Evolutionary conservation across 257 asterid genomes (phyloP).

Genomic region (Misopates orontium): DNA sequence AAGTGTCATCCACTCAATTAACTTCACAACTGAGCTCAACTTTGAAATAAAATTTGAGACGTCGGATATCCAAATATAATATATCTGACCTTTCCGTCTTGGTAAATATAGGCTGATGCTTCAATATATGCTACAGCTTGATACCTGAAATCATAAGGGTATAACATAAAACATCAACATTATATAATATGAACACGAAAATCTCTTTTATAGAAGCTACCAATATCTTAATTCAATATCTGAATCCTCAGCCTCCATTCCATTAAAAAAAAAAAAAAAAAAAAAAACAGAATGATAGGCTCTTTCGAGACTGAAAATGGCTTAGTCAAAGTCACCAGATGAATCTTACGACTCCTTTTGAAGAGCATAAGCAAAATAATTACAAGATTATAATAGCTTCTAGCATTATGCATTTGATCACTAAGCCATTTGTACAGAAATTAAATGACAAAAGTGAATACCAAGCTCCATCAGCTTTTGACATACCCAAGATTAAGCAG

Average conservation of each 20-base stretch:
- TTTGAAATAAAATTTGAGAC: neutral
- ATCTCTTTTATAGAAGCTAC: no score
- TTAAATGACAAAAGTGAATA: conserved; percentile 3
- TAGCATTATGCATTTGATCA: neutral
- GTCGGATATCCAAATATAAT: conserved; percentile 16
- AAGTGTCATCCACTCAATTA: conserved; percentile 1
- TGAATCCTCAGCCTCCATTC: no score
- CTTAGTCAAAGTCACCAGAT: no score
- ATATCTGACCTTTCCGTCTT: conserved; percentile 89
- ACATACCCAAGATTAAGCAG: conserved; percentile 98
- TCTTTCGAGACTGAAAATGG: no score
- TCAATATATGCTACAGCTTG: conserved; percentile 94
- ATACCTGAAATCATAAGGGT: conserved; percentile 63
- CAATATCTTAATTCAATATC: no score
- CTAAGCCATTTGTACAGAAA: neutral
- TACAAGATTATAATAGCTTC: neutral
- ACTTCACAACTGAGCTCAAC: neutral
- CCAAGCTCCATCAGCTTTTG: conserved; percentile 11
- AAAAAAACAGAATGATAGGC: no score
- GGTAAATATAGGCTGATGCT: conserved; percentile 95
- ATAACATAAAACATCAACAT: conserved; percentile 18
- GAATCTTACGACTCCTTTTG: no score
- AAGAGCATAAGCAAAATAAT: neutral
- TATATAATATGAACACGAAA: no score
- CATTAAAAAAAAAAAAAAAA: no score